Evolutionary conservation across 148 eudicot species (phyloP).

Genomic region (Fagopyrum homotropicum): DNA sequence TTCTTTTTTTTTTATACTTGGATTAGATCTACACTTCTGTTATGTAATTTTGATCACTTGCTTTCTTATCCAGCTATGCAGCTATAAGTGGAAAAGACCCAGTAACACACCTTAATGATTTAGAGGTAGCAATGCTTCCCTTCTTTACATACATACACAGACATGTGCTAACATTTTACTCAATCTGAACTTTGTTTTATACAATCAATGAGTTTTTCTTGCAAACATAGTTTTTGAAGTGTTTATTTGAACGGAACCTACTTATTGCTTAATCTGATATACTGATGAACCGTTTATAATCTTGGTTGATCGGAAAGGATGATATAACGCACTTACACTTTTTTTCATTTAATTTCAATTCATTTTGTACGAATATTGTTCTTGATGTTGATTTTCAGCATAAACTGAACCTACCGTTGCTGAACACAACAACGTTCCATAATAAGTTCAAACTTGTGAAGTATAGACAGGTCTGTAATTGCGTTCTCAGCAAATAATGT

Average conservation of each 20-base stretch:
- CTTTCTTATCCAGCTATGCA: slow-evolving; percentile 61
- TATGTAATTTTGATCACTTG: neutral
- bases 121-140: slow-evolving; percentile 24
- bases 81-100: slow-evolving; percentile 58
- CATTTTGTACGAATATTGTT: neutral
- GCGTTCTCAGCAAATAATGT: neutral
- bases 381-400: slow-evolving; percentile 31
- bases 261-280: neutral
- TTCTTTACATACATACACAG: neutral
- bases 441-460: slow-evolving; percentile 57
- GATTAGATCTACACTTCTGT: neutral
- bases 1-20: neutral
- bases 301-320: neutral
- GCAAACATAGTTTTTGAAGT: neutral
- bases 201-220: no score
- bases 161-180: neutral
- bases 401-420: slow-evolving; percentile 48
- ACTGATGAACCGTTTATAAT: neutral
- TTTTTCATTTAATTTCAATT: neutral
- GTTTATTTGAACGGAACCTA: neutral
- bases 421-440: slow-evolving; percentile 38
- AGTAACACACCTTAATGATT: slow-evolving; percentile 22
- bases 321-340: neutral
- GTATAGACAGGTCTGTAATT: slow-evolving; percentile 61
- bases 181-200: neutral